A percentile compares a stretch with the other conserved stretches of the same genome.
Evolutionary conservation across 805 yeast species (phyloP).

Genomic region (Metschnikowia koreensis): DNA sequence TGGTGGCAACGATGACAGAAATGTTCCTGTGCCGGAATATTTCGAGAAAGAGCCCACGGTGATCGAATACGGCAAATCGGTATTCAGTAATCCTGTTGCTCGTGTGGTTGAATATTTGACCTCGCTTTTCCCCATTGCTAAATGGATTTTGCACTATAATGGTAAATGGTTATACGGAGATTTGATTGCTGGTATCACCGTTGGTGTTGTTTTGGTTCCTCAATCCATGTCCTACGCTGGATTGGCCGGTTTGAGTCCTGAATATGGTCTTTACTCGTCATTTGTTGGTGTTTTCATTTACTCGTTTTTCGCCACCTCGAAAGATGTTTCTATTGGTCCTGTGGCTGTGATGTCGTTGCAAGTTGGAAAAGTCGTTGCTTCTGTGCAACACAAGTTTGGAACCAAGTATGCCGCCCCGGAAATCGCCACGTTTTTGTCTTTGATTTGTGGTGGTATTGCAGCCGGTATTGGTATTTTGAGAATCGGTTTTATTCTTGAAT

Average conservation of each 20-base stretch:
- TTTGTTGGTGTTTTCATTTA: conserved; percentile 88
- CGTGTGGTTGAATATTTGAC: conserved; percentile 47
- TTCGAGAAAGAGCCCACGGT: conserved; percentile 34
- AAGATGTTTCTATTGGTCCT: conserved; percentile 94
- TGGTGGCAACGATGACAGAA: background rate
- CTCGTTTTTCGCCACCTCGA: conserved; percentile 89
- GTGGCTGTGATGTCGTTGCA: conserved; percentile 94
- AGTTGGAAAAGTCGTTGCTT: conserved; percentile 71
- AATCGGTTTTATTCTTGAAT: conserved; percentile 83
- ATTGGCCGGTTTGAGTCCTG: conserved; percentile 75
- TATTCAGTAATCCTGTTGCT: conserved; percentile 38
- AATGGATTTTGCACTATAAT: conserved; percentile 88
- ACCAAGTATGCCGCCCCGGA: conserved; percentile 56
- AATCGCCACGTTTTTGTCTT: conserved; percentile 76
- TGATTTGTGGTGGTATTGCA: conserved; percentile 84
- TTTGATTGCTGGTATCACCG: conserved; percentile 88
- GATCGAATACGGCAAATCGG: conserved; percentile 27
- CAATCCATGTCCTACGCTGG: conserved; percentile 95
- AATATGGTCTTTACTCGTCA: conserved; percentile 87
- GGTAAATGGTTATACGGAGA: conserved; percentile 76
- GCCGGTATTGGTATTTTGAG: conserved; percentile 79
- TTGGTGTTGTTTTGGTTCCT: conserved; percentile 90
- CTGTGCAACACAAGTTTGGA: conserved; percentile 47
- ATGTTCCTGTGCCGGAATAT: conserved; percentile 36
- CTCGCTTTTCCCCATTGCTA: conserved; percentile 73